Base-by-base conservation (phyloP, 179 eudicot genomes). In the Sideroxylon spinosum region DNA sequence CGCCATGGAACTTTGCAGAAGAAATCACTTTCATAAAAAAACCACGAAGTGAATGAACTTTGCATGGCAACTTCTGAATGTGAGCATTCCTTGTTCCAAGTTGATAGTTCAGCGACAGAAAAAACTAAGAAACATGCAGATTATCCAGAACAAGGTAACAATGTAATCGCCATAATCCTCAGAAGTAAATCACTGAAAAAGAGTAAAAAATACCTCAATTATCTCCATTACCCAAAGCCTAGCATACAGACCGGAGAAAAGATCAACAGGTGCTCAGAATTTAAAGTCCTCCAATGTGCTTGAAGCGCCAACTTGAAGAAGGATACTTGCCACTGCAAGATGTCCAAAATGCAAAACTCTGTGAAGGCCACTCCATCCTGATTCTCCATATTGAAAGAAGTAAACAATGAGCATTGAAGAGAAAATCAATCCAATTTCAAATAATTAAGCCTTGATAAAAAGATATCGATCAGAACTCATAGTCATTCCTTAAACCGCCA, bases 341-440 rank as follows among this genome's bases (percentile, higher is more conserved):
- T 96, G 98, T 73, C 99, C 98, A 85, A 94, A 96, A 79, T 94
- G 97, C 73, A 96, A n/a, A n/a, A n/a, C n/a, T 82, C 99, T 85
- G 81, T 96, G 99, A 80, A 96, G 99, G 82, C 98, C 92, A 79
- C 95, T 94, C 99, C 99, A 94, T 62, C 99, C 98, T 10, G 99
- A 94, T 85, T 96, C 99, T 73, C 99, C 99, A 85, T 96, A 98
- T 98, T 96, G 87, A 69, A 61, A 84, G 62, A 46, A 5, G 13
- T 23, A 62, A 72, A 23, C 19, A 7, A 63, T 3, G 66, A 37
- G 20, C 28, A 59, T 52, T 2, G 22, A 76, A 28, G 20, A 65
- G 50, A 52, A 7, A 53, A 26, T 48, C 1, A 76, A 64, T 71
- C 26, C 26, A 6, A 9, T 74, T 65, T 50, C 62, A 65, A 37